Percentiles rank a stretch among this genome's conserved stretches.
phyloP scores from a whole-genome alignment of 164 flowering plant species.

The Liriodendron chinense region DNA sequence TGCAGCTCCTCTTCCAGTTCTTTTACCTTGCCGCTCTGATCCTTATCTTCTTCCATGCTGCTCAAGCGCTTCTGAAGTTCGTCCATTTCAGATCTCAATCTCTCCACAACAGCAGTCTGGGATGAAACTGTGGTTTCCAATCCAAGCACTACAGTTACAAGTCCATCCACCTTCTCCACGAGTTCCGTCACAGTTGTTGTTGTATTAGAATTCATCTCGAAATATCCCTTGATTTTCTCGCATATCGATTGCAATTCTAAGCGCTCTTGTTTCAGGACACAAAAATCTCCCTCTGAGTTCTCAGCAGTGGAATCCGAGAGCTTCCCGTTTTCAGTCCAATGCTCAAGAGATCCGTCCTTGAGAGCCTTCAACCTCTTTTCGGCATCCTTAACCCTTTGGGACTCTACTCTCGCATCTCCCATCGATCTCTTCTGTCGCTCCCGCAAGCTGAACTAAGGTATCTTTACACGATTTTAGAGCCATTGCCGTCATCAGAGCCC shows the following conservation, averaged over 20 bases:
- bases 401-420: constrained; percentile 46
- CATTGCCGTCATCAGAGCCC: constrained; percentile 54
- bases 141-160: constrained; percentile 63
- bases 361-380: constrained; percentile 40
- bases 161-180: constrained; percentile 79
- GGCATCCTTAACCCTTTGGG: constrained; percentile 33
- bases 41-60: constrained; percentile 52
- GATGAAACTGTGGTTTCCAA: constrained; percentile 60
- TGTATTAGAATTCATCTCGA: constrained; percentile 23
- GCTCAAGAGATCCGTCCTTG: constrained; percentile 19
- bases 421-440: constrained; percentile 44
- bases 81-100: constrained; percentile 55
- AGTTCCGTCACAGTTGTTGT: constrained; percentile 53
- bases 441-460: constrained; percentile 43
- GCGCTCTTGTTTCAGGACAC: constrained; percentile 2
- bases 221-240: constrained; percentile 40
- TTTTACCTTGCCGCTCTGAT: constrained; percentile 29
- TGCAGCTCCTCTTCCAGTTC: constrained; percentile 46
- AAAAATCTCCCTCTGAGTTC: constrained; percentile 26
- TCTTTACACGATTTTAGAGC: constrained; percentile 68
- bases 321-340: constrained; percentile 22
- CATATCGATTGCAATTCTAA: constrained; percentile 25
- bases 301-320: constrained; percentile 20
- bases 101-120: constrained; percentile 61
- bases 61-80: constrained; percentile 58